Evolutionary conservation across 495 filamentous ascomycete species (phyloP).

Genomic region (Lindgomyces ingoldianus): DNA sequence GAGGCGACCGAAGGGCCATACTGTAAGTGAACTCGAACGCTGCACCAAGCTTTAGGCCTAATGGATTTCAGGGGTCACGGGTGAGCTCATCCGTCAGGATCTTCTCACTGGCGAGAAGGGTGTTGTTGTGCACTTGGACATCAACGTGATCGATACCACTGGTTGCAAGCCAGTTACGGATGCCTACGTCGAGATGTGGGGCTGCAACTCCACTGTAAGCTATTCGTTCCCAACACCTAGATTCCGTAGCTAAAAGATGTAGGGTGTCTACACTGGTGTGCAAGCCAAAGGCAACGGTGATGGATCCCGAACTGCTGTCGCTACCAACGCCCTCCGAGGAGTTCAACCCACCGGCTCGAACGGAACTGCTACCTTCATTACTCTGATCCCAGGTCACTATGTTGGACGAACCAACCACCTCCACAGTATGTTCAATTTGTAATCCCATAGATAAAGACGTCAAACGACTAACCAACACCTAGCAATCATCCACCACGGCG

Average conservation of each 20-base stretch:
- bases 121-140: slow-evolving; percentile 58
- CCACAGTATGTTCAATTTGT: slow-evolving; percentile 42
- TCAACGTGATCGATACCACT: slow-evolving; percentile 61
- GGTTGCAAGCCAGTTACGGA: slow-evolving; percentile 58
- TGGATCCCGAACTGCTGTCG: slow-evolving; percentile 42
- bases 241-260: not conserved
- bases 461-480: not conserved
- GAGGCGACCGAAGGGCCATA: slow-evolving; percentile 41
- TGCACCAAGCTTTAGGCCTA: not conserved
- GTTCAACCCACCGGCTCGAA: slow-evolving; percentile 53
- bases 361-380: slow-evolving; percentile 59
- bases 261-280: slow-evolving; percentile 55
- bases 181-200: slow-evolving; percentile 64
- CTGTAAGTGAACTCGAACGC: slow-evolving; percentile 23
- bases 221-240: not conserved
- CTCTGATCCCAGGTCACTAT: slow-evolving; percentile 64
- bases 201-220: slow-evolving; percentile 55
- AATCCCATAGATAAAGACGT: not conserved
- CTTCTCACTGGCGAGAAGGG: slow-evolving; percentile 58
- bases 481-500: slow-evolving; percentile 39
- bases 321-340: slow-evolving; percentile 55
- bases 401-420: slow-evolving; percentile 60
- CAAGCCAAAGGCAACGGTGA: slow-evolving; percentile 31
- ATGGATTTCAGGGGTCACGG: slow-evolving; percentile 28
- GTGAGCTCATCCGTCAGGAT: slow-evolving; percentile 55